These are phyloP conservation scores for Colletotrichum ledebouriae DNA, from an alignment of 2,329 filamentous ascomycete species.

Conservation along the genomic window DNA sequence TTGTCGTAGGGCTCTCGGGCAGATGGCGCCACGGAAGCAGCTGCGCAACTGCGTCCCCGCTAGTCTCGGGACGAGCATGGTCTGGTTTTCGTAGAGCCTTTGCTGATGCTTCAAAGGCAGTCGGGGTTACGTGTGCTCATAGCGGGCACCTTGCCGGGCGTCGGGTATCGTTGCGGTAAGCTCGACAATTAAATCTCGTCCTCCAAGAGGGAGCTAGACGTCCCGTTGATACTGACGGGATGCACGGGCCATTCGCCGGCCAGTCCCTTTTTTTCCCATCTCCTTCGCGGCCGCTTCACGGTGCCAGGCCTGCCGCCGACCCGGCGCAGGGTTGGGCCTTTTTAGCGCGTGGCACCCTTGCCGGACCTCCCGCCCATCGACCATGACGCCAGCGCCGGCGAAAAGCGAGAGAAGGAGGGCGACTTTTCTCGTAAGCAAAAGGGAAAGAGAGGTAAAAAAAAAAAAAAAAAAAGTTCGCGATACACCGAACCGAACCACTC, in stretches of 20 bases:
- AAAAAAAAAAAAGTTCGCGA: conserved; percentile 36
- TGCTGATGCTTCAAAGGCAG: conserved; percentile 22
- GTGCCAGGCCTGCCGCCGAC: conserved; percentile 34
- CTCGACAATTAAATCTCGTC: not conserved
- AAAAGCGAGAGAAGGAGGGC: no score
- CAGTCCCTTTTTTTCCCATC: not conserved
- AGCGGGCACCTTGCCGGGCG: conserved; percentile 10
- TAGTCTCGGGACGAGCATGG: conserved; percentile 35
- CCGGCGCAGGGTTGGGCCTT: conserved; percentile 18
- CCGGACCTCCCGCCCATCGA: not conserved
- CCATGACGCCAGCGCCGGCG: conserved; percentile 27
- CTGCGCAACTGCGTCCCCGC: conserved; percentile 39
- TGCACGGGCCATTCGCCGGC: conserved; percentile 19
- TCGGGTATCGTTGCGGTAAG: not conserved
- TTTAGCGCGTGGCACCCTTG: conserved; percentile 34
- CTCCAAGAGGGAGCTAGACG: not conserved
- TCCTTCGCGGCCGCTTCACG: conserved; percentile 8
- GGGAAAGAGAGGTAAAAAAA: no score
- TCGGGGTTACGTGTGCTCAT: conserved; percentile 15
- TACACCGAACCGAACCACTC: conserved; percentile 36
- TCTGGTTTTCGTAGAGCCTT: conserved; percentile 6
- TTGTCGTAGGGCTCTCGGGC: conserved; percentile 13
- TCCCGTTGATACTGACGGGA: conserved; percentile 13
- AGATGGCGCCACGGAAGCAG: conserved; percentile 34
- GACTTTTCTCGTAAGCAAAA: not conserved